These are phyloP conservation scores for Xylaria castorea DNA, from an alignment of 495 filamentous ascomycete genomes.

Conservation along the genomic window DNA sequence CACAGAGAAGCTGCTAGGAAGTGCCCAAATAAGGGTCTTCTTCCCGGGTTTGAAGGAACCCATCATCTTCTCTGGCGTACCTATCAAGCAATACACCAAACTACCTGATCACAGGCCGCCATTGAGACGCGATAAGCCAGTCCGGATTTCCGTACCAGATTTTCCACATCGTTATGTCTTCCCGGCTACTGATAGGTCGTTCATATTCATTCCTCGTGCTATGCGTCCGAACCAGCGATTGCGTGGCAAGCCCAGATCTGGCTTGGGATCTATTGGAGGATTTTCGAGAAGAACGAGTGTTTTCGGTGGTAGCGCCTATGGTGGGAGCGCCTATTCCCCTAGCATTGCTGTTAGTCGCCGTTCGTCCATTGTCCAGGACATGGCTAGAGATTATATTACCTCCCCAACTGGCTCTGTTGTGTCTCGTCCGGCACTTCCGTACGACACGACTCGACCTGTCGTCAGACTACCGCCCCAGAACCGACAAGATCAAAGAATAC, in stretches of 20 bases:
- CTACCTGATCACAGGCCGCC: slow-evolving; percentile 95
- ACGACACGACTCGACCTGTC: slow-evolving; percentile 73
- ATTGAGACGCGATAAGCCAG: slow-evolving; percentile 93
- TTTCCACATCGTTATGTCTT: slow-evolving; percentile 84
- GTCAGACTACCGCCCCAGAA: slow-evolving; percentile 82
- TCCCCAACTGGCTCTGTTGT: slow-evolving; percentile 81
- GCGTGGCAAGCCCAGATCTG: slow-evolving; percentile 73
- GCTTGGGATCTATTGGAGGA: slow-evolving; percentile 68
- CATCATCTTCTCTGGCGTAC: slow-evolving; percentile 71
- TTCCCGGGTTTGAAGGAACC: slow-evolving; percentile 76
- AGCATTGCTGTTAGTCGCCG: slow-evolving; percentile 90
- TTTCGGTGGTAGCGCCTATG: slow-evolving; percentile 77
- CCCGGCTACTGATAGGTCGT: slow-evolving; percentile 85
- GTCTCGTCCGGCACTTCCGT: slow-evolving; percentile 66
- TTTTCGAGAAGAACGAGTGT: slow-evolving; percentile 74
- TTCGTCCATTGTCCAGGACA: slow-evolving; percentile 81
- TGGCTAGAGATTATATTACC: slow-evolving; percentile 73
- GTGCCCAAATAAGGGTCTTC: slow-evolving; percentile 81
- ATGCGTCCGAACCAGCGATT: slow-evolving; percentile 88
- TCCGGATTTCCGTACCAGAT: slow-evolving; percentile 88
- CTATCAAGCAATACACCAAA: slow-evolving; percentile 86
- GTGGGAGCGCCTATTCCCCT: slow-evolving; percentile 83
- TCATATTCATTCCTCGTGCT: slow-evolving; percentile 97
- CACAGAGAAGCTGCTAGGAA: slow-evolving; percentile 69
- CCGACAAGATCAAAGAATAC: slow-evolving; percentile 44